Evolutionary conservation across 2,329 filamentous ascomycete genomes (phyloP).

Genomic region (Epichloe hybrida): DNA sequence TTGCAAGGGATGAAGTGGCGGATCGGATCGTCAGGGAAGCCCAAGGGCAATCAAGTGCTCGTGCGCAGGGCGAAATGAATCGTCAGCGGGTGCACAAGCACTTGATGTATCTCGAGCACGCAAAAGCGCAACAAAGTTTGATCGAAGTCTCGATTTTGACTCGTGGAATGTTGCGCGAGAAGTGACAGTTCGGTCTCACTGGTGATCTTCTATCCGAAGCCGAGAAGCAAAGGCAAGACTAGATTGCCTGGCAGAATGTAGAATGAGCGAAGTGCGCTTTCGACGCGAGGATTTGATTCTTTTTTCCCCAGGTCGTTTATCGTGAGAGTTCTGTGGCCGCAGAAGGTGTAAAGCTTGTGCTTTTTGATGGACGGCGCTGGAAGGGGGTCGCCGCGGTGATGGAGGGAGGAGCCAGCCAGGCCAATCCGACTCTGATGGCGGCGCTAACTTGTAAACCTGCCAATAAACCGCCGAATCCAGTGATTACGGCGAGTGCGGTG

Average conservation of each 20-base stretch:
- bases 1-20: too few relatives aligned
- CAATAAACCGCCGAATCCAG: too few relatives aligned
- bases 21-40: not conserved
- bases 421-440: not conserved
- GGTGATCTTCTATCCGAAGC: not conserved
- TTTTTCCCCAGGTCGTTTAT: not conserved
- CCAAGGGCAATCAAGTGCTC: not conserved
- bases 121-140: not conserved
- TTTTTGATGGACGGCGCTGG: not conserved
- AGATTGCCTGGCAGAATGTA: not conserved
- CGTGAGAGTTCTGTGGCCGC: not conserved
- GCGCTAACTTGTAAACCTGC: too few relatives aligned
- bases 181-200: not conserved
- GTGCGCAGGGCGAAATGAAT: not conserved
- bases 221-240: not conserved
- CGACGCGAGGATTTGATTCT: too few relatives aligned
- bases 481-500: not conserved
- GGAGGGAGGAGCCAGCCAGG: not conserved
- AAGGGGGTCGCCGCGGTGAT: conserved; percentile 4
- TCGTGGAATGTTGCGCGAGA: not conserved
- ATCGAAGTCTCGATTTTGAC: not conserved
- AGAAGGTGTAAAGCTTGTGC: not conserved
- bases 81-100: not conserved
- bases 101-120: not conserved
- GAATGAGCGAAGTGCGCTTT: too few relatives aligned